Conservation (phyloP, 2,329 filamentous ascomycete genomes). For the Penicillium sumatraense region DNA sequence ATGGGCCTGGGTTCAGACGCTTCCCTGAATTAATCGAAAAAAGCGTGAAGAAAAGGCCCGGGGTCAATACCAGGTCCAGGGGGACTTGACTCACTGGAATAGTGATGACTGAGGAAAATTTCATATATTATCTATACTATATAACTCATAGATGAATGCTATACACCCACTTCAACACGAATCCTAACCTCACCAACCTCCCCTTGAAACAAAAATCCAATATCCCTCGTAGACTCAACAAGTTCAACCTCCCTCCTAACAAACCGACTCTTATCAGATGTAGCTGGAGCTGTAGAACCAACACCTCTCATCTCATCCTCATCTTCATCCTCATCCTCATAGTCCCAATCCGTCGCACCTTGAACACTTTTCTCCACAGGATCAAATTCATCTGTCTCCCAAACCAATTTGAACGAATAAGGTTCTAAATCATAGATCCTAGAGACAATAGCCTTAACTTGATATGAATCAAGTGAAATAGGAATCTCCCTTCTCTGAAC, state of each 20-base stretch:
- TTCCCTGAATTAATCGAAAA: no score
- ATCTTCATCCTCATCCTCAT: slow-evolving; percentile 44
- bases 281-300: slow-evolving; percentile 22
- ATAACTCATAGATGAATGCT: no score
- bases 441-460: slow-evolving; percentile 76
- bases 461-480: slow-evolving; percentile 77
- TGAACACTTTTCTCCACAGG: slow-evolving; percentile 68
- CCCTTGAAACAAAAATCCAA: slow-evolving; percentile 74
- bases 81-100: no score
- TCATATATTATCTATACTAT: no score
- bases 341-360: slow-evolving; percentile 55
- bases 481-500: slow-evolving; percentile 65
- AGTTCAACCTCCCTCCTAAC: slow-evolving; percentile 80
- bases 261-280: slow-evolving; percentile 60
- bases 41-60: no score
- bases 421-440: slow-evolving; percentile 70
- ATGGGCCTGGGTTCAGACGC: no score
- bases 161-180: slow-evolving; percentile 68
- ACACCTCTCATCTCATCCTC: no score
- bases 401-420: slow-evolving; percentile 69
- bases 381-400: slow-evolving; percentile 92
- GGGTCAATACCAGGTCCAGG: no score
- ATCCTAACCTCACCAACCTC: slow-evolving; percentile 73
- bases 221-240: slow-evolving; percentile 75
- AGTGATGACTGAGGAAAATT: no score